Evolutionary conservation across 805 yeast species (phyloP).

Genomic region (Candida corydali): DNA sequence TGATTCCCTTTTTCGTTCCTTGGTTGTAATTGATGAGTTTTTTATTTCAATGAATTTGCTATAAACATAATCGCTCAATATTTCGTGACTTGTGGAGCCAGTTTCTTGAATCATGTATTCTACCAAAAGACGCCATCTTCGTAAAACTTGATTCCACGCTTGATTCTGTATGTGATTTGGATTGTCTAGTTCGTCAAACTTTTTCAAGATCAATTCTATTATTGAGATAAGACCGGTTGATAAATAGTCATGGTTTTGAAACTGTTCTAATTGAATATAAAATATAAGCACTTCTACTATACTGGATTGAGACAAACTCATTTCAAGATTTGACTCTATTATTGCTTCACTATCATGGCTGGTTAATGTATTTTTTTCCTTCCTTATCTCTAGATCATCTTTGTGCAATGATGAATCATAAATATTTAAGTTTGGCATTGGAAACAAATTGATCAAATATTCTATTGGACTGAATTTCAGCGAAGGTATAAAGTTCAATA

Average conservation of each 20-base stretch:
- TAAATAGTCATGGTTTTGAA: constrained; percentile 35
- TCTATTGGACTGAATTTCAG: constrained; percentile 34
- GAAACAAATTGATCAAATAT: constrained; percentile 28
- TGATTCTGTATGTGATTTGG: constrained; percentile 27
- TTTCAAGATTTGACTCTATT: constrained; percentile 17
- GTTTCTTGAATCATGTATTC: constrained; percentile 31
- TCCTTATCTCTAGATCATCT: constrained; percentile 10
- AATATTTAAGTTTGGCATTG: constrained; percentile 25
- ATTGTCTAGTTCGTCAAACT: constrained; percentile 22
- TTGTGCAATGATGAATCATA: constrained; percentile 25
- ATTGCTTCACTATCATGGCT: constrained; percentile 25
- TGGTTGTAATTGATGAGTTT: neutral
- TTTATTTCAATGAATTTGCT: constrained; percentile 18
- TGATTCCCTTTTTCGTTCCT: constrained; percentile 16
- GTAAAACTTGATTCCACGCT: constrained; percentile 26
- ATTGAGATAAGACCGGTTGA: constrained; percentile 22
- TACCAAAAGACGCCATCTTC: constrained; percentile 26
- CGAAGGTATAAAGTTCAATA: constrained; percentile 35
- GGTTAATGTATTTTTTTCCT: constrained; percentile 17
- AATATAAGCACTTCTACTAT: constrained; percentile 29
- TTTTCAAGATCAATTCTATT: constrained; percentile 26
- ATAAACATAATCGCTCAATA: constrained; percentile 27
- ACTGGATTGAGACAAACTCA: constrained; percentile 25
- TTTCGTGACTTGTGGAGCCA: constrained; percentile 36
- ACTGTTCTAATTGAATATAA: constrained; percentile 37